Base-by-base conservation (phyloP, 805 yeast genomes). In the Ogataea parapolymorpha region DNA sequence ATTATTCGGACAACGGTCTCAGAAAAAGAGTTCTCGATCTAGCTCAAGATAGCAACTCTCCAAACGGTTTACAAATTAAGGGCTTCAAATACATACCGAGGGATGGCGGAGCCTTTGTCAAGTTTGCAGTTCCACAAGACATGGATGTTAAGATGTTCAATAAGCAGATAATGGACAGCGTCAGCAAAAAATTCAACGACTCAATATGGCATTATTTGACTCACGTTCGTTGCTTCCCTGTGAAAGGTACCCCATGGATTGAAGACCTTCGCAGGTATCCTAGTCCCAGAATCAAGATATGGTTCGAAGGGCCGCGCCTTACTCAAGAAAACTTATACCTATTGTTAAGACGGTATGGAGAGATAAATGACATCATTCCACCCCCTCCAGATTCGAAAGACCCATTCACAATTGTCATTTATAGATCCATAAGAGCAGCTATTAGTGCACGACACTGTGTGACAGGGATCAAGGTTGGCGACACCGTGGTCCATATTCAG, bases 21-120 rank as follows among this genome's bases (percentile, higher is more conserved):
- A 48, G 42, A 28, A 34, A 53, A 3, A 53, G 46, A 26, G 59
- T 63, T 4, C 38, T 59, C 38, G 48, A 54, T 2, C 56, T 72
- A 10, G 72, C 78, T 0, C 63, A 67, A 26, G 69, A 74, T 5
- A 49, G 50, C 4, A 48, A 47, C 1, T 57, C 55, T 5, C 30
- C 46, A 5, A 18, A 47, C 12, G 43, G 46, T 3, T 52, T 80
- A 17, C 63, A 71, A 22, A 67, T 87, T 35, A 69, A 75, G 6
- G 79, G 80, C 2, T 71, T 87, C 23, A 76, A 82, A 24, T 84
- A 93, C 0, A 74, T 90, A 41, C 71, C 69, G 42, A 71, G 95
- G 45, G 99, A 93, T 56, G 96, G 97, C 38, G 98, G 98, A 32
- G 96, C 88, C 2, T 90, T 91, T 71, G 93, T 87, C 26, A 83